Conservation (phyloP, 2,329 filamentous ascomycete species). For the Aspergillus neotritici region DNA sequence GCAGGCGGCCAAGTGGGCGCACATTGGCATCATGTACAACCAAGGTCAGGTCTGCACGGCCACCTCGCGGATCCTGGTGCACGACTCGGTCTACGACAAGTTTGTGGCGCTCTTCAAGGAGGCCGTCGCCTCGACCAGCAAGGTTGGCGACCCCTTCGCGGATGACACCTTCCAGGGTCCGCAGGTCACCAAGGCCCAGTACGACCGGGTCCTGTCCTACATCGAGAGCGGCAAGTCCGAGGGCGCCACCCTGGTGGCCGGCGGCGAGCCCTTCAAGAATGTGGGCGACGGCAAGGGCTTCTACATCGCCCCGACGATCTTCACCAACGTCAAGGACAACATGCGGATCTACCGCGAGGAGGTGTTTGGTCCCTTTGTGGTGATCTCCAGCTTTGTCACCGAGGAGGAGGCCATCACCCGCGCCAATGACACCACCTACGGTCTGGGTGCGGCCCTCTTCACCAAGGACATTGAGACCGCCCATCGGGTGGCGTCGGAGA, state of each 20-base stretch:
- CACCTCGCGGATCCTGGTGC: constrained; percentile 51
- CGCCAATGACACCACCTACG: constrained; percentile 51
- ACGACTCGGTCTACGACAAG: constrained; percentile 40
- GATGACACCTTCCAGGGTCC: constrained; percentile 35
- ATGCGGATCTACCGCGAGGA: constrained; percentile 59
- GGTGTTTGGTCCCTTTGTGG: constrained; percentile 59
- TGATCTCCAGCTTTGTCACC: constrained; percentile 52
- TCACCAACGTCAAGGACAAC: constrained; percentile 51
- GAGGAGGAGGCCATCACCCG: constrained; percentile 54
- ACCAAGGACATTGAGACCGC: constrained; percentile 57
- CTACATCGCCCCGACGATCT: constrained; percentile 58
- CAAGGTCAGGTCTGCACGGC: constrained; percentile 34
- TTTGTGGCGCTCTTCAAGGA: constrained; percentile 30
- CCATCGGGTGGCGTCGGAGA: constrained; percentile 47
- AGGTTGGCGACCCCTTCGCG: constrained; percentile 32
- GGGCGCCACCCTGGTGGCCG: constrained; percentile 61
- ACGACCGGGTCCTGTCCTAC: constrained; percentile 57
- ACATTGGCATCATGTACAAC: constrained; percentile 48
- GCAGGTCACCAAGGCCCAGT: constrained; percentile 33
- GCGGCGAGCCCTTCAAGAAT: constrained; percentile 56
- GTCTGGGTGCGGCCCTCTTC: constrained; percentile 32
- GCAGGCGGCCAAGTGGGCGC: constrained; percentile 64
- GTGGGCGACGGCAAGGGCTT: constrained; percentile 55
- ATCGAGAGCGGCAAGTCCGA: constrained; percentile 64
- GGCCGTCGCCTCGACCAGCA: constrained; percentile 27